phyloP scores from a whole-genome alignment of 495 filamentous ascomycete genomes.

The Hypoxylon perforatum region DNA sequence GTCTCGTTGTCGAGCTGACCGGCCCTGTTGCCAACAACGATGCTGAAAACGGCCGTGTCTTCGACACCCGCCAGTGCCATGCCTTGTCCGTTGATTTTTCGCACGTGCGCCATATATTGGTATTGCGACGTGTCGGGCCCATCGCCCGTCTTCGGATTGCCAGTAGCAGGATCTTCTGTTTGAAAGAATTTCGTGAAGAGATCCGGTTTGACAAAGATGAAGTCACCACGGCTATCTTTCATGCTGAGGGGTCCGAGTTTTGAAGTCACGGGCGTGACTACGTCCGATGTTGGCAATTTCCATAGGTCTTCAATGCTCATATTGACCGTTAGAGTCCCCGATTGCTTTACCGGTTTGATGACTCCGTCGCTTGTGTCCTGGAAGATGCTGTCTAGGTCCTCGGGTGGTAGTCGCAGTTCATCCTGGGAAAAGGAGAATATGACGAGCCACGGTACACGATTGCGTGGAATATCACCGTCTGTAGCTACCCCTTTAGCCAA shows the following conservation, averaged over 20 bases:
- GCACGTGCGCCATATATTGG: slow-evolving; percentile 57
- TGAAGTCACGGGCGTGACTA: slow-evolving; percentile 14
- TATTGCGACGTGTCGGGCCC: slow-evolving; percentile 37
- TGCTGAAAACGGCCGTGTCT: slow-evolving; percentile 47
- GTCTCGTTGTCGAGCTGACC: slow-evolving; percentile 45
- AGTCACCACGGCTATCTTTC: slow-evolving; percentile 13
- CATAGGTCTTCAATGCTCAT: slow-evolving; percentile 27
- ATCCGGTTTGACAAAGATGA: slow-evolving; percentile 40
- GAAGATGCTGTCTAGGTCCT: slow-evolving; percentile 14
- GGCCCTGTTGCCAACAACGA: slow-evolving; percentile 50
- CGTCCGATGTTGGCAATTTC: slow-evolving; percentile 5
- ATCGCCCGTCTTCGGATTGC: slow-evolving; percentile 11
- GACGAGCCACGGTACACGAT: slow-evolving; percentile 53
- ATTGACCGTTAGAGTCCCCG: slow-evolving; percentile 25
- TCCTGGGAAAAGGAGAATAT: slow-evolving; percentile 51
- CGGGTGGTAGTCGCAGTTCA: slow-evolving; percentile 37
- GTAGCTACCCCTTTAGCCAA: neutral
- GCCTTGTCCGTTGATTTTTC: slow-evolving; percentile 53
- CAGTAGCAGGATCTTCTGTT: slow-evolving; percentile 5
- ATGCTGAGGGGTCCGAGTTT: slow-evolving; percentile 8
- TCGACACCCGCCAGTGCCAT: slow-evolving; percentile 47
- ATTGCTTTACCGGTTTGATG: slow-evolving; percentile 27
- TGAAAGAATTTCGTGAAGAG: slow-evolving; percentile 46
- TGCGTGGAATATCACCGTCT: slow-evolving; percentile 18
- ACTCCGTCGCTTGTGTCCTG: slow-evolving; percentile 25